Conservation (phyloP, 176 grass and related monocot genomes). For the Hordeum vulgare region DNA sequence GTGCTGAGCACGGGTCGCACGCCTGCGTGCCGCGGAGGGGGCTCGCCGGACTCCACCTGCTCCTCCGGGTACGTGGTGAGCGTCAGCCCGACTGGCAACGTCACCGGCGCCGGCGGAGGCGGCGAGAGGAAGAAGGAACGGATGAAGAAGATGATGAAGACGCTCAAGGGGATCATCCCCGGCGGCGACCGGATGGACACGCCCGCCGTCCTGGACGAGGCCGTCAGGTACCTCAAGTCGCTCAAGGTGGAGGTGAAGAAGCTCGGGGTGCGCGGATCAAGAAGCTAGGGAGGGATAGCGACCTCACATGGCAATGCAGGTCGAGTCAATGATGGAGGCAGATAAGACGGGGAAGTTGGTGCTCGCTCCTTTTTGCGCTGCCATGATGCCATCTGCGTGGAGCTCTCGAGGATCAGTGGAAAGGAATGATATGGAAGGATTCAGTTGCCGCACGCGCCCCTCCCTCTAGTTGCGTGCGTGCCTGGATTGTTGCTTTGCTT, state of each 20-base stretch:
- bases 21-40: slow-evolving; percentile 40
- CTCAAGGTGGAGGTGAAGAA: slow-evolving; percentile 89
- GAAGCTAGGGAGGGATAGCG: neutral
- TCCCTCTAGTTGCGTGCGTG: slow-evolving; percentile 6
- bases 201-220: slow-evolving; percentile 70
- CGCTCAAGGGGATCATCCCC: slow-evolving; percentile 73
- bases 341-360: slow-evolving; percentile 7
- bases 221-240: slow-evolving; percentile 74
- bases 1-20: slow-evolving; percentile 83
- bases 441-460: slow-evolving; percentile 7
- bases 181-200: slow-evolving; percentile 76
- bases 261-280: slow-evolving; percentile 22
- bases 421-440: neutral
- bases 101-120: neutral
- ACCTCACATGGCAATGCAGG: neutral
- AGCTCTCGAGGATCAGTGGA: slow-evolving; percentile 11
- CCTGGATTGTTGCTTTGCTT: slow-evolving; percentile 30
- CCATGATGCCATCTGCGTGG: slow-evolving; percentile 10
- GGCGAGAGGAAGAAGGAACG: slow-evolving; percentile 50
- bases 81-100: neutral
- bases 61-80: slow-evolving; percentile 50
- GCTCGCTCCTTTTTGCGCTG: slow-evolving; percentile 19
- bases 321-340: neutral
- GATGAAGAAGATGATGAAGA: slow-evolving; percentile 88
- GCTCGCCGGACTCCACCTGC: slow-evolving; percentile 77